Base-by-base conservation (phyloP, 2,329 filamentous ascomycete species). In the Fusarium scirpi region DNA sequence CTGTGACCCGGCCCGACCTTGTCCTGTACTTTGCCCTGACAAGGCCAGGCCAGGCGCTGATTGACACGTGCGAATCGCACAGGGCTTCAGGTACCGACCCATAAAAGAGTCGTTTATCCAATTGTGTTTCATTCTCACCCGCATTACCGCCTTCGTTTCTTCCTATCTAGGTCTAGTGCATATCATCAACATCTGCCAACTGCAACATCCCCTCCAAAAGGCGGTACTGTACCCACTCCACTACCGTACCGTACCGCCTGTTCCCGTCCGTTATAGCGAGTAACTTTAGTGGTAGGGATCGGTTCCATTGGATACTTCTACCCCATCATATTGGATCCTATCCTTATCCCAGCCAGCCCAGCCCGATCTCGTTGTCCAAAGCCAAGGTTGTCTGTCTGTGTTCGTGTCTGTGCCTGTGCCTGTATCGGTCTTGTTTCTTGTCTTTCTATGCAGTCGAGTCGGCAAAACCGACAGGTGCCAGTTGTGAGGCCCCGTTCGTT, bases 41-140 rank as follows among this genome's bases (percentile, higher is more conserved):
- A 27, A 41, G 32, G 38, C 47, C 30, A 65, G 29, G 46, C 56
- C 53, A 64, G 65, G 57, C 57, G 55, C 45, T 68, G 68, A 52
- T 46, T 65, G 68, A 71, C 69, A 71, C 69, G 69, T 71, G 69
- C 69, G 65, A 71, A 71, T 71, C 64, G 65, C 62, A 72, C 62
- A 67, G 69, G 71, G 68, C 70, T 45, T 67, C 68, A 72, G 66
- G 62, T 74, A 72, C 70, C 67, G 56, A 58, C 58, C 65, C 62
- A 58, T 29, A 57, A 15, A 30, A 32, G 34, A 40, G 27, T 22
- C 22, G 57, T 20, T 58, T 27, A 41, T 32, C 69, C 69, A 72
- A 72, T 71, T 29, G 59, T 12, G 44, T 62, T 49, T 60, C 67
- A 58, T 52, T 46, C 49, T 72, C 54, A 49, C 63, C 66, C 69